phyloP scores from a whole-genome alignment of 768 basidiomycete species.

The Hericium erinaceus region DNA sequence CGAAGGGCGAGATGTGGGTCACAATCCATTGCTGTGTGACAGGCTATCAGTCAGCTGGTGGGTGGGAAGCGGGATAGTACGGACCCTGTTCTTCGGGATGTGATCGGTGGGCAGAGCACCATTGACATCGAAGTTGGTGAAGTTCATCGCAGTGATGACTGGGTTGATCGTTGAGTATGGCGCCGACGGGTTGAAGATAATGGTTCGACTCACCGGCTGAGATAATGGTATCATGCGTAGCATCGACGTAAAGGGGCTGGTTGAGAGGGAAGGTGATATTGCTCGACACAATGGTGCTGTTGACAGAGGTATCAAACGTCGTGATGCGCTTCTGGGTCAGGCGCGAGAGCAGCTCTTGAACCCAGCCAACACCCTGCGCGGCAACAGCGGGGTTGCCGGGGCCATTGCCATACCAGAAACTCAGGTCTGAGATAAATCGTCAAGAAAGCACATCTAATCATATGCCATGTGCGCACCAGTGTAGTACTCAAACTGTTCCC shows the following conservation, averaged over 20 bases:
- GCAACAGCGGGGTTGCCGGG: slow-evolving; percentile 29
- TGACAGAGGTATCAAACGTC: slow-evolving; percentile 34
- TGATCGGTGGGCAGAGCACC: slow-evolving; percentile 24
- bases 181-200: background rate
- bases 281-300: slow-evolving; percentile 35
- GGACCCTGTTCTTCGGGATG: slow-evolving; percentile 25
- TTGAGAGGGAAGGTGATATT: slow-evolving; percentile 27
- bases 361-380: slow-evolving; percentile 31
- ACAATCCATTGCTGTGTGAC: slow-evolving; percentile 23
- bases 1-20: slow-evolving; percentile 37
- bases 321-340: slow-evolving; percentile 29
- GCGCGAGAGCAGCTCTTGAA: slow-evolving; percentile 35
- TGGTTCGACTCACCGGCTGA: slow-evolving; percentile 22
- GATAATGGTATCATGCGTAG: slow-evolving; percentile 37
- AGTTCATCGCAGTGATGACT: slow-evolving; percentile 16
- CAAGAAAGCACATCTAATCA: background rate
- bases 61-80: background rate
- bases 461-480: slow-evolving; percentile 15
- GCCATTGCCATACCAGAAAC: slow-evolving; percentile 26
- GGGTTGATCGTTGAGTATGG: background rate
- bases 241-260: slow-evolving; percentile 36
- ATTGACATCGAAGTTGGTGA: background rate
- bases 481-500: slow-evolving; percentile 40
- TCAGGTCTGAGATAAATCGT: slow-evolving; percentile 10
- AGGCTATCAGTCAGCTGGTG: background rate